Base-by-base conservation (phyloP, 495 filamentous ascomycete species). In the Aspergillus indologenus region DNA sequence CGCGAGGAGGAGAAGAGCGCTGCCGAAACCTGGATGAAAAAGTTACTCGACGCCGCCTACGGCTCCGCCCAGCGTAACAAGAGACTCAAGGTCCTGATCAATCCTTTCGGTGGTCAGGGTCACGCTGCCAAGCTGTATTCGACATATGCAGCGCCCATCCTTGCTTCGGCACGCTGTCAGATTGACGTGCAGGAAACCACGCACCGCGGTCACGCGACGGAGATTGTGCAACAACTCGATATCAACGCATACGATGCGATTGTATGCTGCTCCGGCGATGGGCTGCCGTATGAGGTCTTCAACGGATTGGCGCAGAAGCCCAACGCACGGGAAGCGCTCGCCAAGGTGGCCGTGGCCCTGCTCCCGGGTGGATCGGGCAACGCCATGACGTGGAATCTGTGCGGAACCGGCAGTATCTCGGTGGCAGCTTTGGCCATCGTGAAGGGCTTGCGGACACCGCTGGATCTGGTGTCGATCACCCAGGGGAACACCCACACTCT, bases 281-380 rank as follows among this genome's bases (percentile, higher is more conserved):
- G 94, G 12, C 69, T 96, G 18, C 90, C 91, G 0, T 88, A 96
- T 66, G 93, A 98, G 72, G 89, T 96, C 14, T 96, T 96, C 79
- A 98, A 98, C 67, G 94, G 94, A 8, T 68, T 98, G 21, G 91
- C 79, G 17, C 87, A 87, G 69, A 86, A 89, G 47, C 62, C 76
- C 7, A 87, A 97, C 72, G 91, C 90, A 22, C 75, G 81, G 47
- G 82, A 81, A 49, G 94, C 92, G 0, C 70, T 98, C 61, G 74
- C 76, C 5, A 89, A 88, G 63, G 70, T 96, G n/a, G 91, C 94
- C 9, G 84, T 98, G 11, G 85, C 87, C n/a, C 85, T 96, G 65
- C 79, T 98, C 9, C 94, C 94, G 9, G 94, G 93, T 67, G 94
- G 94, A 7, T 90, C 89, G 47, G 94, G 93, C 3, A 98, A 98